Percentiles rank a stretch among this genome's conserved stretches.
Conservation (phyloP, 1,284 basidiomycete species). For the Polyporus tsugae region DNA sequence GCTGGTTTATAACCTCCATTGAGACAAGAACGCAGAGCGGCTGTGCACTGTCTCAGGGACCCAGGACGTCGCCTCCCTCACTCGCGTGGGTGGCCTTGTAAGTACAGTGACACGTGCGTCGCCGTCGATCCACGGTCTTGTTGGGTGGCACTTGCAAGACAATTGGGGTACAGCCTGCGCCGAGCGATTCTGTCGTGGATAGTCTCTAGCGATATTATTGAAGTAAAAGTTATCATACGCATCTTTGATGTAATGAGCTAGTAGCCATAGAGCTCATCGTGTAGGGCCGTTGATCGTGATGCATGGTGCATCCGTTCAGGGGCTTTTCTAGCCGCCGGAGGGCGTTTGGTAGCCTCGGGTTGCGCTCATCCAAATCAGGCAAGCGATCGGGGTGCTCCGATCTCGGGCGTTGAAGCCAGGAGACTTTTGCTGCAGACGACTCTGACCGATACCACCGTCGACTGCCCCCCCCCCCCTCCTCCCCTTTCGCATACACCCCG, state of each 20-base stretch:
- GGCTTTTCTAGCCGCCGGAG: background rate
- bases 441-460: background rate
- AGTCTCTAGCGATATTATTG: too few relatives aligned
- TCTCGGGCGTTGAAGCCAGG: background rate
- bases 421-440: background rate
- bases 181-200: too few relatives aligned
- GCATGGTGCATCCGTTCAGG: too few relatives aligned
- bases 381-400: background rate
- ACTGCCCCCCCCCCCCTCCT: background rate
- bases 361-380: background rate
- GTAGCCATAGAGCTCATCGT: too few relatives aligned
- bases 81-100: background rate
- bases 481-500: too few relatives aligned
- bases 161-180: background rate
- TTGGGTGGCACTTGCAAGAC: background rate
- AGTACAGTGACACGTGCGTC: background rate
- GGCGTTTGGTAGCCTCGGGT: conserved; percentile 2
- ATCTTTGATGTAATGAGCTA: too few relatives aligned
- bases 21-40: background rate
- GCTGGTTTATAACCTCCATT: background rate
- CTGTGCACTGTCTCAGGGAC: too few relatives aligned
- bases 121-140: background rate
- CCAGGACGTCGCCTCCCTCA: too few relatives aligned
- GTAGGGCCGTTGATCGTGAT: too few relatives aligned
- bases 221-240: too few relatives aligned